Base-by-base conservation (phyloP, 768 basidiomycete species). In the Lactarius deliciosus region DNA sequence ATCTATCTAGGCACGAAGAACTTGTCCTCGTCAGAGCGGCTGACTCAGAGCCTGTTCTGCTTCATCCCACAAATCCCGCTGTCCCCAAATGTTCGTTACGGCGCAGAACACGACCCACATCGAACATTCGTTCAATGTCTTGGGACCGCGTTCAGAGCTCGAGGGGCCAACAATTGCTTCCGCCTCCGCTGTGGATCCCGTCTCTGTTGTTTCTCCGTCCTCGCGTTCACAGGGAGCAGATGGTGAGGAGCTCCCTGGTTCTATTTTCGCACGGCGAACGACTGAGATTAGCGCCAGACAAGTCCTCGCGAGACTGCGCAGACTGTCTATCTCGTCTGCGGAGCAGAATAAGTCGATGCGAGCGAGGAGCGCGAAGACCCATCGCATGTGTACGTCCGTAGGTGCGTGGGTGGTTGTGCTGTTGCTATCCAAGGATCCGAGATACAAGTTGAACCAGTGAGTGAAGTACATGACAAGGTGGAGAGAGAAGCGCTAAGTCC, bases 381-480 rank as follows among this genome's bases (percentile, higher is more conserved):
- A 94, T 38, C 83, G 83, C 20, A 85, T 84, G 72, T 93, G 90
- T 41, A 79, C 76, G 70, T 83, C 82, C 15, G 82, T 83, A 22
- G 79, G 58, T 74, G 73, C 36, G 78, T 71, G 64, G 80, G 76
- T 7, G 75, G 76, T 4, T 69, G 71, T 28, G 56, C 40, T 60
- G 59, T 61, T 55, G 81, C 76, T 10, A n/a, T 61, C 64, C 36
- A 64, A 22, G 40, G 68, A 64, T 56, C 86, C 80, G 8, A 90
- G 74, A 67, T 89, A 81, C 16, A 82, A 64, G 69, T 87, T 87
- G 69, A 91, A 86, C 91, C 91, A 94, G 72, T 92, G 84, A 20
- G 85, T 81, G 74, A 92, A 92, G 74, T 92, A 92, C 89, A 90
- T 91, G 66, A 94, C 76, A 55, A 93, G 80, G 73, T 91, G 91